These are phyloP conservation scores for Xerocomellus chrysenteron DNA, from an alignment of 768 basidiomycete genomes.

Conservation along the genomic window DNA sequence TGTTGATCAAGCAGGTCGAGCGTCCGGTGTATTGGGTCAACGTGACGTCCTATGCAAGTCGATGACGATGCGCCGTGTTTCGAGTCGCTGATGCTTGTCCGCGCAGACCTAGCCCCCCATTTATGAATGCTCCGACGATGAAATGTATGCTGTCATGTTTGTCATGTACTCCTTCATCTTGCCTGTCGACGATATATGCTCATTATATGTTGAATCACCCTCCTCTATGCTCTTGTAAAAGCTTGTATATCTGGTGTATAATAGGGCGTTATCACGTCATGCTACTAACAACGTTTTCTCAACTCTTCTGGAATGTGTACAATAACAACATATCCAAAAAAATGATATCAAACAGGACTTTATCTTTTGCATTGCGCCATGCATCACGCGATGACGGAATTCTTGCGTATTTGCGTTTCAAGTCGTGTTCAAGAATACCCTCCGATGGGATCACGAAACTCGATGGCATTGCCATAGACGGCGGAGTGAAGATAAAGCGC, in stretches of 20 bases:
- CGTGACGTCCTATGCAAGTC: conserved; percentile 18
- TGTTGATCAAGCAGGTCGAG: conserved; percentile 24
- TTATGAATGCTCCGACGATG: not conserved
- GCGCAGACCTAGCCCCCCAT: conserved; percentile 7
- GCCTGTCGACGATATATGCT: not conserved
- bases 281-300: too few species aligned
- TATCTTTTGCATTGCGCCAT: too few species aligned
- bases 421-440: too few species aligned
- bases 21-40: conserved; percentile 23
- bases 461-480: too few species aligned
- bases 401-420: too few species aligned
- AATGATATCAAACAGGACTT: too few species aligned
- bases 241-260: conserved; percentile 3
- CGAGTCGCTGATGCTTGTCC: conserved; percentile 5
- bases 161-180: not conserved
- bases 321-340: too few species aligned
- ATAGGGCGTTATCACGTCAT: not conserved
- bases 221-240: not conserved
- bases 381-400: too few species aligned
- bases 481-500: too few species aligned
- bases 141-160: not conserved
- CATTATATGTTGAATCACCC: not conserved
- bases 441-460: too few species aligned
- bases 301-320: too few species aligned
- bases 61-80: not conserved